phyloP scores from a whole-genome alignment of 306 rosid genomes.

The Castanospermum australe region DNA sequence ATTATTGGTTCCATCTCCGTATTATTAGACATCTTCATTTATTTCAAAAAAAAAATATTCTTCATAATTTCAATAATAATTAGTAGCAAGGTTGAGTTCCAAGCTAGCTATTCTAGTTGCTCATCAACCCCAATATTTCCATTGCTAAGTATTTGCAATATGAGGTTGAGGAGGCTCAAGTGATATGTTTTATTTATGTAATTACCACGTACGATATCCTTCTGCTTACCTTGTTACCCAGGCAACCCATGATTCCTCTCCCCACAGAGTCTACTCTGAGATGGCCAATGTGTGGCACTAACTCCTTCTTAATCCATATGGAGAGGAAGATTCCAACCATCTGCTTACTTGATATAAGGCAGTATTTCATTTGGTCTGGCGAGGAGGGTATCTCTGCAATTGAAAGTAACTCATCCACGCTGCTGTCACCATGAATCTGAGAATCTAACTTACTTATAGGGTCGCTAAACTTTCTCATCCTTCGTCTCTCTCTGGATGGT shows the following conservation, averaged over 20 bases:
- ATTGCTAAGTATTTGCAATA: neutral
- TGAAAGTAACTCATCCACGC: conserved; percentile 49
- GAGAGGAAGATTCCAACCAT: conserved; percentile 93
- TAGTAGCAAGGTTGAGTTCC: neutral
- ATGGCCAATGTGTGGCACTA: conserved; percentile 80
- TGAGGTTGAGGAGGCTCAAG: neutral
- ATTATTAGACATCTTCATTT: neutral
- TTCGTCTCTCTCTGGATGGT: conserved; percentile 46
- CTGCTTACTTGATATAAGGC: conserved; percentile 75
- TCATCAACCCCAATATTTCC: neutral
- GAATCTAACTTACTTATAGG: conserved; percentile 33
- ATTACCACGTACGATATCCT: neutral
- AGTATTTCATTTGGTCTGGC: conserved; percentile 39
- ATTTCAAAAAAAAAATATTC: neutral
- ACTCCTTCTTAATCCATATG: conserved; percentile 75
- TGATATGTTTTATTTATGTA: no score
- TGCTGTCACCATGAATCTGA: conserved; percentile 8
- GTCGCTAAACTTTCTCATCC: conserved; percentile 53
- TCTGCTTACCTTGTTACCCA: conserved; percentile 78
- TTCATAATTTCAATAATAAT: neutral
- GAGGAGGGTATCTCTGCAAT: conserved; percentile 56
- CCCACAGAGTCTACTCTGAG: conserved; percentile 81
- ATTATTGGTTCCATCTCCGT: neutral
- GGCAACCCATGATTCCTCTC: conserved; percentile 93
- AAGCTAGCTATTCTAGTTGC: neutral